phyloP scores from a whole-genome alignment of 2,329 filamentous ascomycete genomes.

The Macrophomina pseudophaseolina region DNA sequence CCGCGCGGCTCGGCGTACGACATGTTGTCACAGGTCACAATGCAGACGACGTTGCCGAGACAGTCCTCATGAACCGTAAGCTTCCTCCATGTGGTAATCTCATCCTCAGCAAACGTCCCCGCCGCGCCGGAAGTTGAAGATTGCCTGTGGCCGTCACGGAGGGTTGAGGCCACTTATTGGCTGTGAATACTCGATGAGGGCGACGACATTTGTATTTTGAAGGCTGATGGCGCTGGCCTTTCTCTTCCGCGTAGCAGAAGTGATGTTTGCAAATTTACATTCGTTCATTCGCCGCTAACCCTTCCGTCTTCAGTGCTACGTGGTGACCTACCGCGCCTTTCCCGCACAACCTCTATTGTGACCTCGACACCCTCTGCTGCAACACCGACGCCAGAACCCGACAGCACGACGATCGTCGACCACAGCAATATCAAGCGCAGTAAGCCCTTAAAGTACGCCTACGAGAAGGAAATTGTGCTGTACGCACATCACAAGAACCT shows the following conservation, averaged over 20 bases:
- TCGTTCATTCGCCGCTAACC: background rate
- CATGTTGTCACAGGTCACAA: constrained; percentile 98
- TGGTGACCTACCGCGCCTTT: constrained; percentile 85
- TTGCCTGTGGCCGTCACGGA: no score
- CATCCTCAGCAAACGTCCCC: no score
- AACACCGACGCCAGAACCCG: constrained; percentile 58
- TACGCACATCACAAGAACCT: constrained; percentile 97
- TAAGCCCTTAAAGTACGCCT: constrained; percentile 97
- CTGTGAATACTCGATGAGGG: no score
- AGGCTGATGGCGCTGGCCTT: no score
- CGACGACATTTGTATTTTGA: no score
- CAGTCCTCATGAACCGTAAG: constrained; percentile 86
- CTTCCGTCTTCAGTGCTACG: constrained; percentile 63
- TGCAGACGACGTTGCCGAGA: constrained; percentile 96
- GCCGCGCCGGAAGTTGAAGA: no score
- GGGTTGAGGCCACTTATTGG: no score
- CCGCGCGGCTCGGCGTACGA: constrained; percentile 82
- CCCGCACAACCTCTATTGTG: constrained; percentile 87
- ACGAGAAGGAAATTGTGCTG: constrained; percentile 98
- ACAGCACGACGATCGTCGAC: constrained; percentile 6
- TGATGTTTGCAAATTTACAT: background rate
- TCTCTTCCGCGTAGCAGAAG: no score
- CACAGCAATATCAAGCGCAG: constrained; percentile 88
- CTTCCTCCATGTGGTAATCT: background rate
- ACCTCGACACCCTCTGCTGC: constrained; percentile 56